A percentile compares a stretch with the other conserved stretches of the same genome.
Evolutionary conservation across 2,329 filamentous ascomycete genomes (phyloP).

Genomic region (Endothia cerciana): DNA sequence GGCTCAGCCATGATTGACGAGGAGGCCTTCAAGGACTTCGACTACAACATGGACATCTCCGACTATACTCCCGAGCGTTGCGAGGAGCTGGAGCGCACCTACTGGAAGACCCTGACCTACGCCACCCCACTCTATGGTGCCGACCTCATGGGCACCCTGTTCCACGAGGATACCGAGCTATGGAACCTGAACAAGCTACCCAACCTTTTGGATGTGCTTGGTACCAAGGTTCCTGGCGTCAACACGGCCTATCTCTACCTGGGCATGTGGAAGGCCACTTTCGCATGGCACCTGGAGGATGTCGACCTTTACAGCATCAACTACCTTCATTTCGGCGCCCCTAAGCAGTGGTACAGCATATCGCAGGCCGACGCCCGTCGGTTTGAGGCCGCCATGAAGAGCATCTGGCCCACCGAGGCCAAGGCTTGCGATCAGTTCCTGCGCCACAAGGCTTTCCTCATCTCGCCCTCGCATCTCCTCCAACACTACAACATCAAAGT

Average conservation of each 20-base stretch:
- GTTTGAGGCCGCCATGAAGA: constrained; percentile 95
- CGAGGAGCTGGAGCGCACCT: constrained; percentile 89
- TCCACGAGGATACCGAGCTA: constrained; percentile 78
- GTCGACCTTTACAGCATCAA: constrained; percentile 99
- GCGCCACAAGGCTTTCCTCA: constrained; percentile 95
- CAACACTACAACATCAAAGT: constrained; percentile 93
- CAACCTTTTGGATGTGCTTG: constrained; percentile 90
- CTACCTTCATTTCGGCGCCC: constrained; percentile 97
- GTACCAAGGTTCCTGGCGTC: constrained; percentile 94
- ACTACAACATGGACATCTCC: constrained; percentile 85
- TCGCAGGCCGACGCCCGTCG: constrained; percentile 91
- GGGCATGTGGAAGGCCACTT: constrained; percentile 99
- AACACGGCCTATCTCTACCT: constrained; percentile 98
- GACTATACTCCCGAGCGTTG: constrained; percentile 91
- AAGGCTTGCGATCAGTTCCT: constrained; percentile 97
- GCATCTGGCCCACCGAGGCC: constrained; percentile 90
- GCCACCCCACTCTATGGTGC: constrained; percentile 94
- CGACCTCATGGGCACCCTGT: constrained; percentile 93
- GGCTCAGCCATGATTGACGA: constrained; percentile 82
- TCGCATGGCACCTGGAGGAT: constrained; percentile 98
- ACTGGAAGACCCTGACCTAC: constrained; percentile 97
- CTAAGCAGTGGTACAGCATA: constrained; percentile 99
- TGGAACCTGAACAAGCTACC: constrained; percentile 97
- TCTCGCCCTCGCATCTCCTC: constrained; percentile 85
- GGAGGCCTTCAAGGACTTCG: constrained; percentile 85